Evolutionary conservation across 2,329 filamentous ascomycete genomes (phyloP).

Genomic region (Epicoccum nigrum): DNA sequence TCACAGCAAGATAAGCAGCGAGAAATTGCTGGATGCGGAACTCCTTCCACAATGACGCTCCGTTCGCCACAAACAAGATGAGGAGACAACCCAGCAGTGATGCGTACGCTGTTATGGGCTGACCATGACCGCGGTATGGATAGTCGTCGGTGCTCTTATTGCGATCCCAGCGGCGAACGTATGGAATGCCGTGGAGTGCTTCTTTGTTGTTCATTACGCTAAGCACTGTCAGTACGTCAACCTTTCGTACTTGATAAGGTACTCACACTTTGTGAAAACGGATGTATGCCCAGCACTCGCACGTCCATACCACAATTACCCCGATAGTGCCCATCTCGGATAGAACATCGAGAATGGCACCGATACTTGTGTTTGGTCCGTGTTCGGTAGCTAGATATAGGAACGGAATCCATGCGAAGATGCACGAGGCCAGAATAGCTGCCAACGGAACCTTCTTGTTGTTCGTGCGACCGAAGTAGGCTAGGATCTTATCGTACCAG

Average conservation of each 20-base stretch:
- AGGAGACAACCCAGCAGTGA: conserved; percentile 47
- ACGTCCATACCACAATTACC: conserved; percentile 51
- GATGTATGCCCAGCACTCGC: conserved; percentile 52
- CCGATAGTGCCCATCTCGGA: conserved; percentile 48
- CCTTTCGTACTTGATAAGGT: not conserved
- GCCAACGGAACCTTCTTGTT: not conserved
- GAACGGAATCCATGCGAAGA: conserved; percentile 54
- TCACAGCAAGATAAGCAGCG: conserved; percentile 50
- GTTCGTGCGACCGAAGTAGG: not conserved
- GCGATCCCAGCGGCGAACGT: not conserved
- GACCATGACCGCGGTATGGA: conserved; percentile 49
- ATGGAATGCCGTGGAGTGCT: not conserved
- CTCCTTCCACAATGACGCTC: conserved; percentile 46
- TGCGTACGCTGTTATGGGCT: conserved; percentile 47
- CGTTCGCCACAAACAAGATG: conserved; percentile 44
- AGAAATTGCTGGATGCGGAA: conserved; percentile 47
- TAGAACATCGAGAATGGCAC: conserved; percentile 47
- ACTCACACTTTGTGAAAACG: conserved; percentile 43
- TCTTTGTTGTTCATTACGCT: not conserved
- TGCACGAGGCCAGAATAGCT: conserved; percentile 48
- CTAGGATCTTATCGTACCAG: not conserved
- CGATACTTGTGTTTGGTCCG: conserved; percentile 33
- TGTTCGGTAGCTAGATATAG: conserved; percentile 39
- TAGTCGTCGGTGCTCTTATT: conserved; percentile 37
- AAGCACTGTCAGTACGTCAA: not conserved